A percentile compares a stretch with the other conserved stretches of the same genome.
Evolutionary conservation across 2,329 filamentous ascomycete species (phyloP).

Genomic region (Alternaria brassicicola): DNA sequence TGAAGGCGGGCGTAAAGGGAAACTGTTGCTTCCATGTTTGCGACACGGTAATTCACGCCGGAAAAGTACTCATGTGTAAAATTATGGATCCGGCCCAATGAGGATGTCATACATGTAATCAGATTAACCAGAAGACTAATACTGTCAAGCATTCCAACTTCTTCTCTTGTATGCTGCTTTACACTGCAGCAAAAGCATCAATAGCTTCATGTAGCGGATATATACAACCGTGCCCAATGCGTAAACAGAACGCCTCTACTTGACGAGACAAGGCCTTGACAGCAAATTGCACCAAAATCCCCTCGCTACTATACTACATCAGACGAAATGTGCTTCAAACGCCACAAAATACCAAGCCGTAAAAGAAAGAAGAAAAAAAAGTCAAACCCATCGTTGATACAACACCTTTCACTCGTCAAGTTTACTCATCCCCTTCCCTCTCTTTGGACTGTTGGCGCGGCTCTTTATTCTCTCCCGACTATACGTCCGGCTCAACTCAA

Average conservation of each 20-base stretch:
- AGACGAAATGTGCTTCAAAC: background rate
- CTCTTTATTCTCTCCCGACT: conserved; percentile 77
- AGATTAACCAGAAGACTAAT: too few relatives aligned
- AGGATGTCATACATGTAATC: too few relatives aligned
- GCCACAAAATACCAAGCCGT: background rate
- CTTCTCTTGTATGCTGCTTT: background rate
- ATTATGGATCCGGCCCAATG: too few relatives aligned
- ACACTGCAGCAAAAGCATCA: background rate
- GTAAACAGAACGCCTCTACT: background rate
- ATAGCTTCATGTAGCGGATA: background rate
- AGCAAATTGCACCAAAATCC: background rate
- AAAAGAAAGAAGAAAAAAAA: too few relatives aligned
- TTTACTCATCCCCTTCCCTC: conserved; percentile 32
- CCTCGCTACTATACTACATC: background rate
- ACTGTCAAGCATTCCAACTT: too few relatives aligned
- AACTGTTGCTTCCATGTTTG: background rate
- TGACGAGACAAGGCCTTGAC: background rate
- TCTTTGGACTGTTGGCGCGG: conserved; percentile 56
- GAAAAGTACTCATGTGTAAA: too few relatives aligned
- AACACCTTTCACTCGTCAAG: conserved; percentile 22
- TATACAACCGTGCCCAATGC: background rate
- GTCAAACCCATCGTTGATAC: background rate
- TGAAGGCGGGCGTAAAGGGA: background rate
- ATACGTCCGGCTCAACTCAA: conserved; percentile 76
- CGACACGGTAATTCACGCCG: background rate